Evolutionary conservation across 2,329 filamentous ascomycete species (phyloP).

Genomic region (Botrytis pseudocinerea): DNA sequence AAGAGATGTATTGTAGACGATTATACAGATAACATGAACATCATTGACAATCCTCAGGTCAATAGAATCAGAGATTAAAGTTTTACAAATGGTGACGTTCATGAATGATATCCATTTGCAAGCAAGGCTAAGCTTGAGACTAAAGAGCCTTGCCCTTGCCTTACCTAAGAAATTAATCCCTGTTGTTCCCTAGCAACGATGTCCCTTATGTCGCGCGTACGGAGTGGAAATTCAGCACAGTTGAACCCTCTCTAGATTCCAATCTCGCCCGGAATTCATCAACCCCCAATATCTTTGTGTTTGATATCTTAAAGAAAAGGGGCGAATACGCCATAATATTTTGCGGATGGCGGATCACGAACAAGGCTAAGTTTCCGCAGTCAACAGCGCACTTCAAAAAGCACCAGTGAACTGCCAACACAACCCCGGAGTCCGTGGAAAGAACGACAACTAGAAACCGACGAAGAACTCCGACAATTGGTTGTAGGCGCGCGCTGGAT

Average conservation of each 20-base stretch:
- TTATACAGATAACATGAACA: background rate
- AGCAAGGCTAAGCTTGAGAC: conserved; percentile 11
- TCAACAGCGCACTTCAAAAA: conserved; percentile 19
- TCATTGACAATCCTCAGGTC: background rate
- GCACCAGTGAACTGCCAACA: conserved; percentile 16
- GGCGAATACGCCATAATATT: conserved; percentile 19
- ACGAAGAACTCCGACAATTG: conserved; percentile 1
- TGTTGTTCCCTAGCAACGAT: conserved; percentile 4
- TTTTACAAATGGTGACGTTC: conserved; percentile 16
- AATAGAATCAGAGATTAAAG: background rate
- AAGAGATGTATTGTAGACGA: background rate
- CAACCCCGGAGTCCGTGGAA: background rate
- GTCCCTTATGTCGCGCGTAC: conserved; percentile 14
- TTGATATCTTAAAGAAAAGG: conserved; percentile 2
- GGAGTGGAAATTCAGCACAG: conserved; percentile 10
- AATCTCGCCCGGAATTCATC: conserved; percentile 8
- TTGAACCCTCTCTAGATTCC: conserved; percentile 5
- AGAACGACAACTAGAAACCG: background rate
- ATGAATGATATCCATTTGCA: background rate
- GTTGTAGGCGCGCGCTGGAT: background rate
- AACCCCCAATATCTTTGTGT: background rate
- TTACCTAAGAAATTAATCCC: conserved; percentile 20
- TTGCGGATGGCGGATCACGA: conserved; percentile 21
- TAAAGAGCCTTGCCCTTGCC: background rate
- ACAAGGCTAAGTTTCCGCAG: conserved; percentile 24